These are phyloP conservation scores for Amanita muscaria DNA, from an alignment of 768 basidiomycete genomes.

Conservation along the genomic window DNA sequence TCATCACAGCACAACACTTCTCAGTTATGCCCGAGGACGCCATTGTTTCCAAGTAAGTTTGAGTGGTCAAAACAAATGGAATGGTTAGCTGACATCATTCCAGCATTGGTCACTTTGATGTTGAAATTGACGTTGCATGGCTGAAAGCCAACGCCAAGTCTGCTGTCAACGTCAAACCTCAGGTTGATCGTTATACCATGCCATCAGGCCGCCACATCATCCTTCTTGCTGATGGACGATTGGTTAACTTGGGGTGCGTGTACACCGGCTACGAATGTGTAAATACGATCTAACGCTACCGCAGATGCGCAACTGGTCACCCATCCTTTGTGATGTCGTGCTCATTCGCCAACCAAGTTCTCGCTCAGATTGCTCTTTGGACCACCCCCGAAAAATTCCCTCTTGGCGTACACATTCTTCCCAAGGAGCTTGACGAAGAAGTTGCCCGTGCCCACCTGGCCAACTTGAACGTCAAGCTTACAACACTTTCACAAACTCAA, in stretches of 20 bases:
- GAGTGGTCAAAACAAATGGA: constrained; percentile 8
- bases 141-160: constrained; percentile 86
- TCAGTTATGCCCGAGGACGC: constrained; percentile 94
- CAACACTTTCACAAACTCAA: constrained; percentile 62
- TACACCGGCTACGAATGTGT: neutral
- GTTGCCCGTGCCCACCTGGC: constrained; percentile 94
- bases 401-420: constrained; percentile 96
- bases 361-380: constrained; percentile 98
- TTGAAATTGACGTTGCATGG: constrained; percentile 97
- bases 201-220: constrained; percentile 87
- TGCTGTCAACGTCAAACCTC: constrained; percentile 90
- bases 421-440: constrained; percentile 98
- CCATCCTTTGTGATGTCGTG: constrained; percentile 99
- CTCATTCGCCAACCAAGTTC: constrained; percentile 97
- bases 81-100: neutral
- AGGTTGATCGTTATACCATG: constrained; percentile 98
- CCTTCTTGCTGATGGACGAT: constrained; percentile 96
- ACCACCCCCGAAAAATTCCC: constrained; percentile 88
- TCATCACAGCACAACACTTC: constrained; percentile 91
- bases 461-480: constrained; percentile 92
- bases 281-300: constrained; percentile 6
- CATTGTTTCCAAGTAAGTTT: constrained; percentile 87
- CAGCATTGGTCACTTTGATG: constrained; percentile 81
- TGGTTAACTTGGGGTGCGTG: constrained; percentile 91
- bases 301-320: constrained; percentile 92